Percentiles rank a stretch among this genome's conserved stretches.
phyloP scores from a whole-genome alignment of 2,329 filamentous ascomycete genomes.

The Penicillium olsonii region DNA sequence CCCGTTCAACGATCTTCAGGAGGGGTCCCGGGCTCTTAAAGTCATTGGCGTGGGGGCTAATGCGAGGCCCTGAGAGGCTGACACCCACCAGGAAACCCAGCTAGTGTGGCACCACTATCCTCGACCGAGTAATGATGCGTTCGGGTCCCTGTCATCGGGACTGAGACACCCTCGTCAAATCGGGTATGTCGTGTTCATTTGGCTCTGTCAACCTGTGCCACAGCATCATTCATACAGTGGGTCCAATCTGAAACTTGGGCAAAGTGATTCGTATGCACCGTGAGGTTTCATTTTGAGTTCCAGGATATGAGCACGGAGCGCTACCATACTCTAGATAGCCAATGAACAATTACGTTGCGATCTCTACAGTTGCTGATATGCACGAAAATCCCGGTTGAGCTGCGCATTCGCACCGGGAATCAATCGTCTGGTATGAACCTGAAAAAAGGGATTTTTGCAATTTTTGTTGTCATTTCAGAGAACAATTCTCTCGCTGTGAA shows the following conservation, averaged over 20 bases:
- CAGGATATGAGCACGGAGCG: no score
- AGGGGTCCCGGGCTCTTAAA: constrained; percentile 5
- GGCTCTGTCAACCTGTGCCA: not conserved
- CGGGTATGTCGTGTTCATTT: not conserved
- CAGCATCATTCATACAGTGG: constrained; percentile 3
- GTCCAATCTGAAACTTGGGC: constrained; percentile 13
- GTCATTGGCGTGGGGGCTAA: constrained; percentile 13
- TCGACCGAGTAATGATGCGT: constrained; percentile 15
- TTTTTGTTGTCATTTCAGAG: constrained; percentile 45
- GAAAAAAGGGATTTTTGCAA: constrained; percentile 41
- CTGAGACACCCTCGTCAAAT: constrained; percentile 1
- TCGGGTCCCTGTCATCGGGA: constrained; percentile 1
- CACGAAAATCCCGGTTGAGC: constrained; percentile 27
- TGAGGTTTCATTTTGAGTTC: not conserved
- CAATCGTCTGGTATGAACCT: constrained; percentile 51
- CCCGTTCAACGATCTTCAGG: constrained; percentile 3
- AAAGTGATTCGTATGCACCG: not conserved
- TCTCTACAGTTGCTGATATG: not conserved
- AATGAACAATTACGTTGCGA: constrained; percentile 1
- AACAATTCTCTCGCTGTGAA: constrained; percentile 49
- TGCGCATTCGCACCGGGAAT: not conserved
- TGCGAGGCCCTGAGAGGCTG: constrained; percentile 5
- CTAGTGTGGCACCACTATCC: constrained; percentile 8
- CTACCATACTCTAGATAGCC: no score
- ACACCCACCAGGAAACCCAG: constrained; percentile 4